Evolutionary conservation across 352 stramenopile genomes (phyloP).

Genomic region (Phytophthora pini): DNA sequence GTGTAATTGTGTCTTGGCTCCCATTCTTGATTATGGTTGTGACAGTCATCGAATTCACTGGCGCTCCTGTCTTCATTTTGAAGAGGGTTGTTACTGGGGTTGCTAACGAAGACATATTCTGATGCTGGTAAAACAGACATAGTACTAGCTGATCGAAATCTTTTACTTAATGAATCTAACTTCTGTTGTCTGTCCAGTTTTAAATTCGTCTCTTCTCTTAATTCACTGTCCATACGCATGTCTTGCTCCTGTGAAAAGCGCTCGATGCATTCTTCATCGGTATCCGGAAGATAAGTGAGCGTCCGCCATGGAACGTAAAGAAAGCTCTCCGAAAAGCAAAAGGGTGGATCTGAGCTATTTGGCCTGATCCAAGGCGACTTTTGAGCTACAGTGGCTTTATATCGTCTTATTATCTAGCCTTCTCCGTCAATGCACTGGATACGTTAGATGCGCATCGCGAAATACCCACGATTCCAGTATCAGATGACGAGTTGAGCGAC

Average conservation of each 20-base stretch:
- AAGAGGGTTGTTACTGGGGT: not conserved
- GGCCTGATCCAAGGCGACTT: not conserved
- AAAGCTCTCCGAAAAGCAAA: constrained; percentile 12
- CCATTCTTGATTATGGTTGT: not conserved
- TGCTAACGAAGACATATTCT: not conserved
- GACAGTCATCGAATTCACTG: not conserved
- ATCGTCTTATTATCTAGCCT: not conserved
- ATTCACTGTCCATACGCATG: not conserved
- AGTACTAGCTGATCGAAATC: not conserved
- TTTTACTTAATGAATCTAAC: not conserved
- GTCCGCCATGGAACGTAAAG: constrained; percentile 3
- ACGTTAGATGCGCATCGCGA: too few species aligned
- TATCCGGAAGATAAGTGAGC: constrained; percentile 1
- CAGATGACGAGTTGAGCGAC: too few species aligned
- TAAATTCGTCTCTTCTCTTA: not conserved
- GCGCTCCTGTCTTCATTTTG: not conserved
- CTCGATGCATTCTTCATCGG: constrained; percentile 10
- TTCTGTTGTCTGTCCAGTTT: not conserved
- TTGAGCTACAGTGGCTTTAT: not conserved
- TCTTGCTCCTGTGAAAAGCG: not conserved
- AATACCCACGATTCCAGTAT: too few species aligned
- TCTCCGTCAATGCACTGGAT: not conserved
- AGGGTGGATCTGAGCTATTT: constrained; percentile 1
- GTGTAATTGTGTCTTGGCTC: too few species aligned
- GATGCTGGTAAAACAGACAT: not conserved